Evolutionary conservation across 169 alveolate genomes (phyloP).

Genomic region (Cystoisospora suis): DNA sequence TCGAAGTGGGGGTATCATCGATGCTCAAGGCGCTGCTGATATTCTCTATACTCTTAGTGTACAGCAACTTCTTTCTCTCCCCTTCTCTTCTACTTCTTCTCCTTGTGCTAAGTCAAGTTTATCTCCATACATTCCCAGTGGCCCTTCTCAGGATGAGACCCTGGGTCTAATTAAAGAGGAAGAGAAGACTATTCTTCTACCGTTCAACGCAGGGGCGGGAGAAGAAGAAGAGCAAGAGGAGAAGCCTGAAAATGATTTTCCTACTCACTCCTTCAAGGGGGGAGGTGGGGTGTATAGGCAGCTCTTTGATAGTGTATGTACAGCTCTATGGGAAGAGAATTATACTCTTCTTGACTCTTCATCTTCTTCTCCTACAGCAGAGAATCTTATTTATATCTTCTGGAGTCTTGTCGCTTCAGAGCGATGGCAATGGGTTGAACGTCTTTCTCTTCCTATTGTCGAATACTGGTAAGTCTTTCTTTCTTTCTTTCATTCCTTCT

Average conservation of each 20-base stretch:
- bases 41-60: neutral
- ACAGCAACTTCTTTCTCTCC: conserved; percentile 18
- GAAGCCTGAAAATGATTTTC: neutral
- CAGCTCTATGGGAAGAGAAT: conserved; percentile 9
- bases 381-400: neutral
- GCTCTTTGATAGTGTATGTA: conserved; percentile 1
- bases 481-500: neutral
- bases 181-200: no score
- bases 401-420: neutral
- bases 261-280: no score
- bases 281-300: neutral
- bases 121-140: no score
- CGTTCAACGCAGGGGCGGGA: neutral
- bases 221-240: neutral
- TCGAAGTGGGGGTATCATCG: neutral
- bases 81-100: no score
- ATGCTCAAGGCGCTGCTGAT: neutral
- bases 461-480: neutral
- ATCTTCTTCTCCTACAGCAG: no score
- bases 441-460: neutral
- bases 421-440: neutral
- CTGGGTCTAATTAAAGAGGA: no score
- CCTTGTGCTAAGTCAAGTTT: no score
- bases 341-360: no score
- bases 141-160: no score